Evolutionary conservation across 2,329 filamentous ascomycete species (phyloP).

Genomic region (Hypoxylon sp.): DNA sequence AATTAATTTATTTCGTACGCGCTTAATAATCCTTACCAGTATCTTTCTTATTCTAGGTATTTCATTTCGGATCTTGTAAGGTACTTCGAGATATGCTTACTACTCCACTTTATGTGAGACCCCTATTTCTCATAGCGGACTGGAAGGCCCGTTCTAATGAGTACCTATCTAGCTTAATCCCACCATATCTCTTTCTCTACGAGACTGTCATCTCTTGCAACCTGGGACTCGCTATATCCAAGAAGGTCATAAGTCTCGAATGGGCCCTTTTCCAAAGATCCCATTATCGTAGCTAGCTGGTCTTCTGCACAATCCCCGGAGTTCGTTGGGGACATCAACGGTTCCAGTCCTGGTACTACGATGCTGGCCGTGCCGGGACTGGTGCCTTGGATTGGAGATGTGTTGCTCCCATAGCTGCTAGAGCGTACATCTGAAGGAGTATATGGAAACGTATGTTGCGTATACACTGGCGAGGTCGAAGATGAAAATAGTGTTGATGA

Average conservation of each 20-base stretch:
- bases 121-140: background rate
- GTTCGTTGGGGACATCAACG: slow-evolving; percentile 22
- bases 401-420: background rate
- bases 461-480: background rate
- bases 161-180: slow-evolving; percentile 12
- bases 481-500: slow-evolving; percentile 5
- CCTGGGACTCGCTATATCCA: slow-evolving; percentile 17
- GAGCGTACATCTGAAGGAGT: slow-evolving; percentile 7
- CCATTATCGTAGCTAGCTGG: slow-evolving; percentile 23
- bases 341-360: slow-evolving; percentile 8
- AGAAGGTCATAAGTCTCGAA: slow-evolving; percentile 31
- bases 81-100: background rate
- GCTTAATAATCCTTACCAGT: background rate
- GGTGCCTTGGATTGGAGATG: background rate
- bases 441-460: slow-evolving; percentile 4
- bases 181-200: slow-evolving; percentile 30
- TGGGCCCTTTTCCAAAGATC: slow-evolving; percentile 13
- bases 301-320: slow-evolving; percentile 27
- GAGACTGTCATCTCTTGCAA: slow-evolving; percentile 18
- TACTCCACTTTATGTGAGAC: background rate
- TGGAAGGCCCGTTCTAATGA: too few species aligned
- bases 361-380: background rate
- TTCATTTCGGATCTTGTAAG: background rate
- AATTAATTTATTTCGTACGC: background rate
- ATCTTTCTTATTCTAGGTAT: background rate